Base-by-base conservation (phyloP, 1,284 basidiomycete genomes). In the Marasmius oreades region DNA sequence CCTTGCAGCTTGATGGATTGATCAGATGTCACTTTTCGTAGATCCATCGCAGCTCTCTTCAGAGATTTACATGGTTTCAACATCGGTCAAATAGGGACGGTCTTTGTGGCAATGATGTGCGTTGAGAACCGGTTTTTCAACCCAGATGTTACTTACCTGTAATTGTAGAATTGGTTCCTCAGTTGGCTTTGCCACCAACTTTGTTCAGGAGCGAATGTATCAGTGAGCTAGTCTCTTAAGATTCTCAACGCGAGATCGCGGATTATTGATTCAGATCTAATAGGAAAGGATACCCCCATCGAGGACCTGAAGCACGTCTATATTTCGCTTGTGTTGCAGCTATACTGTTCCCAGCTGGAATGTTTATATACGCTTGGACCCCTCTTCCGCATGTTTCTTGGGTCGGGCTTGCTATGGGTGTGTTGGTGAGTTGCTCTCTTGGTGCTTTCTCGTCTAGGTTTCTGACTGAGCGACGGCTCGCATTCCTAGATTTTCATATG, bases 291-390 rank as follows among this genome's bases (percentile, higher is more conserved):
- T 77, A 82, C 18, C 68, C 71, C 1, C 76, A 64, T 14, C 71
- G 77, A 44, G 88, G 88, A 0, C 85, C 88, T 0, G 90, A 93
- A 70, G 90, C 90, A 0, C 78, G 90, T 10, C 70, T 93, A 22
- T 90, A 88, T 60, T 70, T 73, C 18, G 83, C 88, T 2, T 86
- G 88, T 69, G 67, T 78, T 8, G 88, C 85, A 0, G 87, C 80
- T 0, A 58, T 91, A 16, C 63, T 85, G 6, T 77, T 91, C 54
- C 84, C 88, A 0, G 64, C 76, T 1, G 82, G 82, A 7, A 86
- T 88, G 75, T 83, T 88, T 69, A 81, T 86, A 39, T 86, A 79
- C 66, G 86, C 77, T 0, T 88, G 79, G 84, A 81, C 77, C 43
- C 81, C 79, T 26, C 84, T 78, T 59, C 59, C 74, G 1, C 58